Percentiles rank a stretch among this genome's conserved stretches.
These are phyloP conservation scores for Myotisia sp. DNA, from an alignment of 2,329 filamentous ascomycete species.

Conservation along the genomic window DNA sequence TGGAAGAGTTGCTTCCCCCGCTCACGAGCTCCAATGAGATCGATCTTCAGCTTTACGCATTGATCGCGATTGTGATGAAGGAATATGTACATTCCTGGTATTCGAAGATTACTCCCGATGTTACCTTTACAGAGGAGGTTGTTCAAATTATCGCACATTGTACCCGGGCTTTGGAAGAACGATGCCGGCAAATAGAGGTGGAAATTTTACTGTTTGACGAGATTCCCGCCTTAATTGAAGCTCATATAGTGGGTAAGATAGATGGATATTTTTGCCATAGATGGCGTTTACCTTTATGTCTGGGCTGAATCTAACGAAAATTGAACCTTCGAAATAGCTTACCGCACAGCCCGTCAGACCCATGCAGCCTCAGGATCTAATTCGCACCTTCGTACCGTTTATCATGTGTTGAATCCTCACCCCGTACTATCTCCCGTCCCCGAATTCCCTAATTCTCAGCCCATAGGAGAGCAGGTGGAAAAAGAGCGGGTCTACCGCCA, in stretches of 20 bases:
- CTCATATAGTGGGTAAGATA: conserved; percentile 49
- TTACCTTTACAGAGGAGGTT: conserved; percentile 73
- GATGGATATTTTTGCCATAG: background rate
- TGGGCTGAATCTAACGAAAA: background rate
- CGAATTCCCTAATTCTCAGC: conserved; percentile 36
- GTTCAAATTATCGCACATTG: conserved; percentile 86
- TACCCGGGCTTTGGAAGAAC: conserved; percentile 73
- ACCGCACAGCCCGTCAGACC: conserved; percentile 51
- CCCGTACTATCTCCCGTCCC: conserved; percentile 69
- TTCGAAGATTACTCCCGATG: conserved; percentile 76
- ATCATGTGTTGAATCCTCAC: conserved; percentile 71
- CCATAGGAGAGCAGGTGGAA: conserved; percentile 47
- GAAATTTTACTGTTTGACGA: conserved; percentile 76
- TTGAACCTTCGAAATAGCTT: conserved; percentile 40
- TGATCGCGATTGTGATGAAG: conserved; percentile 76
- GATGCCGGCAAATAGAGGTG: conserved; percentile 67
- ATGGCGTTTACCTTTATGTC: background rate
- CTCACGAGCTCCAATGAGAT: conserved; percentile 89
- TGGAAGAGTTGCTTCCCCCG: conserved; percentile 73
- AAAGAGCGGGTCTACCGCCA: conserved; percentile 79
- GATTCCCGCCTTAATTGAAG: conserved; percentile 64
- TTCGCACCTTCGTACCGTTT: conserved; percentile 52
- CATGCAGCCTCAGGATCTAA: conserved; percentile 45
- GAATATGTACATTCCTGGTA: conserved; percentile 94
- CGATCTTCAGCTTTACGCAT: conserved; percentile 81